Evolutionary conservation across 306 rosid species (phyloP), one percentile per base, ranked within the genome.

Genomic region (Sicyos baderoa): DNA sequence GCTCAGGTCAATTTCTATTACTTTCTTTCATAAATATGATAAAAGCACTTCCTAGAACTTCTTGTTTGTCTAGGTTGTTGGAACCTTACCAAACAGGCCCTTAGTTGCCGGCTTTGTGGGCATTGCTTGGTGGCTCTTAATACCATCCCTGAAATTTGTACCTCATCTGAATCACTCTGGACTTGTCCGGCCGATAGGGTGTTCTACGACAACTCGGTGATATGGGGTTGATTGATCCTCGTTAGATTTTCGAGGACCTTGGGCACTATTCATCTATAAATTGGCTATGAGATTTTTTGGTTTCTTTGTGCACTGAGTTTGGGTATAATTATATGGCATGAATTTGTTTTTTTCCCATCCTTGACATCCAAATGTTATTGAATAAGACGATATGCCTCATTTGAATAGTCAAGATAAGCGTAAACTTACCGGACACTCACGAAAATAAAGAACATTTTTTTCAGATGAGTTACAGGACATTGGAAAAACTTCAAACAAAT

Each of bases 61-160:
- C 5, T 63, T 63, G n/a, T 63, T 32, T 23, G 44, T 37, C 8
- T 70, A 70, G 96, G 81, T 89, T 35, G 95, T 93, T 2, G 98
- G 95, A 67, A 89, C 98, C 13, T n/a, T n/a, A n/a, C n/a, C n/a
- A n/a, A n/a, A n/a, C n/a, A n/a, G n/a, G n/a, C n/a, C n/a, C n/a
- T 44, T 93, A 0, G 76, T 93, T 0, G 92, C 98, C 0, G 73
- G 69, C 40, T 0, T 86, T 5, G 97, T 93, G 49, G 71, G 82
- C 1, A 89, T 95, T 0, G 98, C 98, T 8, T 93, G 97, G 98
- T 93, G 98, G 98, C 77, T 93, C 45, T 82, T 93, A 95, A 85
- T 56, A 84, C 83, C 55, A 93, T 93, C 61, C 93, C 95, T 0
- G 87, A 85, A 72, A 93, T 93, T 79, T 93, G 97, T 75, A 29